Base-by-base conservation (phyloP, 441 rosid genomes). In the Bruguiera hainesii region DNA sequence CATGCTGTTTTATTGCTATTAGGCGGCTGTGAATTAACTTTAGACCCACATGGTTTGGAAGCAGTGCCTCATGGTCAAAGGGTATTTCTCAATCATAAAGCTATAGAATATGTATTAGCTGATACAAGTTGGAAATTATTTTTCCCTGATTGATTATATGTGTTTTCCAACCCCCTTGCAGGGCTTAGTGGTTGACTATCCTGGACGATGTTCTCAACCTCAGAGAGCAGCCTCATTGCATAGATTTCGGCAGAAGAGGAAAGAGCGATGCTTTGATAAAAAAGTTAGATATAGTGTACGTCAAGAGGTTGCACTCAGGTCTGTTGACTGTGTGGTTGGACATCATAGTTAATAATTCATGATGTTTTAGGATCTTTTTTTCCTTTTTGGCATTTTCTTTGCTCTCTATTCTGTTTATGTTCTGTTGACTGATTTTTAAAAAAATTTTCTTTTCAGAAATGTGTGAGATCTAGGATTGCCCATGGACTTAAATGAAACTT, bases 281-380 rank as follows among this genome's bases (percentile, higher is more conserved):
- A 94, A 94, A 89, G 94, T 95, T 46, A 71, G 98, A 85, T 95
- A 95, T 61, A 76, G 85, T 60, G 99, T 95, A 68, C 99, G 99
- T 60, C 99, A 91, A 76, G 99, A 95, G 82, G 99, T 95, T 62
- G 99, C 98, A 3, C 89, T 86, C 61, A 92, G 96, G 99, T 95
- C 53, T 61, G 76, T 57, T 61, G 50, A 52, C 15, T 10, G 15
- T 37, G 15, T 37, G 46, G 46, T 16, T 37, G 46, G 39, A 9
- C 15, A 11, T 37, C 46, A 37, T 37, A 37, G 15, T 37, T 37
- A 37, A 37, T 10, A 10, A 37, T 10, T 3, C 4, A 0, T 37
- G 13, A 37, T 37, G 3, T 37, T 37, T 33, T 33, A 33, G 37
- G 37, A 33, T 33, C 1, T 33, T 33, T 33, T 6, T 6, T 7